Percentiles rank a stretch among this genome's conserved stretches.
Conservation (phyloP, 75 land plant species). For the Cupressus sempervirens region DNA sequence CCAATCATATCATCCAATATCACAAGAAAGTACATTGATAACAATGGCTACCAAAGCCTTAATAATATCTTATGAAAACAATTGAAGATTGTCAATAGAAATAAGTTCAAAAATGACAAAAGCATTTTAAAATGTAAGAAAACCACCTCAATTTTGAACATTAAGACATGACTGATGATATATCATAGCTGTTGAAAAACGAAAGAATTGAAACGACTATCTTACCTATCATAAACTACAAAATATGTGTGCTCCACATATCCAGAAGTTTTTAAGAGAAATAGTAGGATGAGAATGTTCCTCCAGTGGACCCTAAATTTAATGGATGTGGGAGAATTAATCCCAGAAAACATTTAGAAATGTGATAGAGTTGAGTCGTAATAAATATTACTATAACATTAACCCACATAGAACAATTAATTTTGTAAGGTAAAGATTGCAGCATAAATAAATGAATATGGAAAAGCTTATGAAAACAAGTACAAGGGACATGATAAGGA, state of each 20-base stretch:
- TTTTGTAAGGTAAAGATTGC: background rate
- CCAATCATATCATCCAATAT: no score
- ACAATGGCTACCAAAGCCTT: background rate
- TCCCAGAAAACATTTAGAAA: no score
- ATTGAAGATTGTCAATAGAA: background rate
- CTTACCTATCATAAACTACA: no score
- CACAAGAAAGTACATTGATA: no score
- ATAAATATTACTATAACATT: background rate
- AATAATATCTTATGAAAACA: background rate
- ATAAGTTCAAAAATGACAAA: no score
- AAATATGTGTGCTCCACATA: no score
- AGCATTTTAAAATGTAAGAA: background rate
- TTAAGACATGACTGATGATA: background rate
- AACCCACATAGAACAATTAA: no score
- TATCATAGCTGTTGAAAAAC: no score
- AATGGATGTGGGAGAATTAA: no score
- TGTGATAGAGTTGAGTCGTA: background rate
- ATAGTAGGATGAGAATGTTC: background rate
- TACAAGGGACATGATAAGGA: background rate
- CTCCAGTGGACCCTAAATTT: background rate
- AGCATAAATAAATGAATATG: no score
- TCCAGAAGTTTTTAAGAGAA: no score
- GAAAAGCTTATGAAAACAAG: background rate
- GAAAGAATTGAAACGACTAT: background rate
- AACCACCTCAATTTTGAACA: no score